Conservation (phyloP, 257 asterid genomes). For the Ilex aquifolium region DNA sequence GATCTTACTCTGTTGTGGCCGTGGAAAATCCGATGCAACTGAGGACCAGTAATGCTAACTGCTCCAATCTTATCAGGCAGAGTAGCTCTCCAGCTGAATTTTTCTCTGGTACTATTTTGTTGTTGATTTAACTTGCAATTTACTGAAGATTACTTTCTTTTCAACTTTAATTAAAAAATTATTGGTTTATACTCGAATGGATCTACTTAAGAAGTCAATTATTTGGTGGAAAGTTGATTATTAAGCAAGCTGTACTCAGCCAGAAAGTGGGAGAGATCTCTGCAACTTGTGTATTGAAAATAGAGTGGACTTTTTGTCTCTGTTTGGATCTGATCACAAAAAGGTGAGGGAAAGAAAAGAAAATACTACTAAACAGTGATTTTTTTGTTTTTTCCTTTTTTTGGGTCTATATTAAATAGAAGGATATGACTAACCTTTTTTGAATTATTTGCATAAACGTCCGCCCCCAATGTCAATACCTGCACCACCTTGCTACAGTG, state of each 20-base stretch:
- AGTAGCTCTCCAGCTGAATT: conserved; percentile 1
- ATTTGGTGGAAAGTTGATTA: too few species aligned
- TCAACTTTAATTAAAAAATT: too few species aligned
- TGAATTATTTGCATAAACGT: too few species aligned
- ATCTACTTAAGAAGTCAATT: too few species aligned
- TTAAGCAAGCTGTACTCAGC: not conserved
- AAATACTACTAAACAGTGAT: not conserved
- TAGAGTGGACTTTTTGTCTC: not conserved
- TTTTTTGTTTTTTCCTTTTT: not conserved
- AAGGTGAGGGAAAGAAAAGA: not conserved
- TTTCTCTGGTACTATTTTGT: not conserved
- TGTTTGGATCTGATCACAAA: not conserved
- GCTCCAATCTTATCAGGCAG: not conserved
- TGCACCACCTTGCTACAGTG: too few species aligned
- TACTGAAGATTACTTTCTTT: not conserved
- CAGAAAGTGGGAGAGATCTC: not conserved
- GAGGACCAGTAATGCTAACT: not conserved
- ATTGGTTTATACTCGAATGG: too few species aligned
- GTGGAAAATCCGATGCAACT: not conserved
- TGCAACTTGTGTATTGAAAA: not conserved
- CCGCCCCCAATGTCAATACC: too few species aligned
- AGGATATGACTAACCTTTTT: too few species aligned
- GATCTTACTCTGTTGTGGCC: not conserved
- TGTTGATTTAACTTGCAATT: not conserved
- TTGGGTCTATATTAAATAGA: too few species aligned